A percentile compares a stretch with the other conserved stretches of the same genome.
phyloP scores from a whole-genome alignment of 768 basidiomycete species.

The Macrolepiota fuliginosa region DNA sequence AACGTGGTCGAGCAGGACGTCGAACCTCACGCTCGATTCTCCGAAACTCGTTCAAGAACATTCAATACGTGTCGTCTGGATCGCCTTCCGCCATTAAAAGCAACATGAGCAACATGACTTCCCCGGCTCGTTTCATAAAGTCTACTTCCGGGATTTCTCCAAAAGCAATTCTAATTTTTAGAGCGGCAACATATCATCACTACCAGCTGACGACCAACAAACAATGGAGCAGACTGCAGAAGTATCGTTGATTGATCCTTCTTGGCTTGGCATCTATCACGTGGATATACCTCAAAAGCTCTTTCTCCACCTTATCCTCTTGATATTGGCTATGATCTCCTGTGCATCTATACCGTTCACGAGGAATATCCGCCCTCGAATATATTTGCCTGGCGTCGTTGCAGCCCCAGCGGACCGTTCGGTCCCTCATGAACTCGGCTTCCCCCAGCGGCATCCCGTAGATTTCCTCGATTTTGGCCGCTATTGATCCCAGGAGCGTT shows the following conservation, averaged over 20 bases:
- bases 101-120: not conserved
- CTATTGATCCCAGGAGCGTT: slow-evolving; percentile 1
- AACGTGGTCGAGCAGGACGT: no score
- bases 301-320: not conserved
- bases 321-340: not conserved
- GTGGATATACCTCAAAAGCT: not conserved
- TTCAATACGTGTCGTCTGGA: not conserved
- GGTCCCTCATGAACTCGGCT: not conserved
- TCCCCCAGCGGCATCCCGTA: not conserved
- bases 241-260: not conserved
- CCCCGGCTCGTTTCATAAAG: not conserved
- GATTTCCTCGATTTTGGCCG: not conserved
- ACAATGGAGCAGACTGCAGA: not conserved
- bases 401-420: slow-evolving; percentile 1
- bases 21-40: no score
- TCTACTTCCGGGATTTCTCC: slow-evolving; percentile 4
- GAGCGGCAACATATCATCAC: not conserved
- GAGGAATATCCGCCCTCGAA: not conserved
- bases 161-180: not conserved
- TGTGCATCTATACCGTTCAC: not conserved
- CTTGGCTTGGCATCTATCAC: not conserved
- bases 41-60: no score
- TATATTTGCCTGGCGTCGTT: not conserved
- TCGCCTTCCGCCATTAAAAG: not conserved
- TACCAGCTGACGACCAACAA: slow-evolving; percentile 1